Evolutionary conservation across 2,329 filamentous ascomycete species (phyloP).

Genomic region (Leptosphaerulina australis): DNA sequence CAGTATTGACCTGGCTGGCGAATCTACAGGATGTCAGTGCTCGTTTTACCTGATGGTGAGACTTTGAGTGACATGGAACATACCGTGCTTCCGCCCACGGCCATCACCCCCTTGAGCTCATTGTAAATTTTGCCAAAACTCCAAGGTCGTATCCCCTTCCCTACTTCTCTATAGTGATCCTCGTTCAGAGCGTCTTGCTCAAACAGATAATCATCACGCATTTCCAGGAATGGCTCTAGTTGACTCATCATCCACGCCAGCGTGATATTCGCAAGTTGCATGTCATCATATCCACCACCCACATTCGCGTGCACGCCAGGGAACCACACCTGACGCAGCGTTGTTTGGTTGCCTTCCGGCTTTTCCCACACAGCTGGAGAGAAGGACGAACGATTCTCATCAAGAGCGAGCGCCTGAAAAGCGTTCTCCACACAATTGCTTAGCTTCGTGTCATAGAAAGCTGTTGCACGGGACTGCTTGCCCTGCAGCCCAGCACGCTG

Average conservation of each 20-base stretch:
- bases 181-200: conserved; percentile 55
- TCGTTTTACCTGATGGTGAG: not conserved
- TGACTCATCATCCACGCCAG: conserved; percentile 65
- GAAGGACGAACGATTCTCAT: conserved; percentile 59
- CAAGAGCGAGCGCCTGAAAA: conserved; percentile 62
- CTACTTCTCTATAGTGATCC: conserved; percentile 51
- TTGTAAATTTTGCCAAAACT: conserved; percentile 55
- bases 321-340: conserved; percentile 62
- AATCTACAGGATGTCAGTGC: conserved; percentile 26
- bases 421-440: conserved; percentile 57
- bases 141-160: conserved; percentile 55
- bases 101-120: conserved; percentile 54
- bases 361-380: conserved; percentile 61
- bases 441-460: conserved; percentile 57
- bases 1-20: conserved; percentile 57
- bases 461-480: conserved; percentile 46
- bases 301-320: conserved; percentile 61
- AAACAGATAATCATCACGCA: conserved; percentile 55
- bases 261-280: conserved; percentile 58
- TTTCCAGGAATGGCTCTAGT: conserved; percentile 55
- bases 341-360: conserved; percentile 52
- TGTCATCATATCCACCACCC: conserved; percentile 55
- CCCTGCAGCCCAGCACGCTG: conserved; percentile 45
- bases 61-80: conserved; percentile 8
- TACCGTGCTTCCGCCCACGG: conserved; percentile 52